Evolutionary conservation across 164 flowering plant genomes (phyloP), one percentile per base, ranked within the genome.

Genomic region (Dillenia suffruticosa): DNA sequence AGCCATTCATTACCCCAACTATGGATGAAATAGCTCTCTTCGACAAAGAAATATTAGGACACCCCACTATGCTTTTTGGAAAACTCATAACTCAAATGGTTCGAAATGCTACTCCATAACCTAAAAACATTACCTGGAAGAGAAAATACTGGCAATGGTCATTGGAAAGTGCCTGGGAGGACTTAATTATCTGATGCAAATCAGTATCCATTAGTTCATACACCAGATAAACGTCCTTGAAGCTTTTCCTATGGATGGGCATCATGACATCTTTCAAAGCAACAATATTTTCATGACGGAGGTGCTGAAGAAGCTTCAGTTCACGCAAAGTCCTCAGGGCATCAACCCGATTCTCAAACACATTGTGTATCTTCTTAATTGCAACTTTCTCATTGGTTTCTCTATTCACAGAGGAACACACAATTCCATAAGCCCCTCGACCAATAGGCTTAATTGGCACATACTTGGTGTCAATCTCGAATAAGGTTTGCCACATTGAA

Each of bases 161-260:
- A 77, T 88, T 90, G 2, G 82, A 59, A 46, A 92, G 91, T 6
- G 86, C 64, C 65, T 92, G 98, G 50, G 95, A 81, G 32, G 98
- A 92, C 77, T 88, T 92, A 53, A 92, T 85, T 68, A 92, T 92
- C 69, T 92, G 95, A 74, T 92, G 94, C 61, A 92, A 69, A 82
- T 92, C 98, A 0, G 98, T 89, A 70, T 92, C 98, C 98, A 92
- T 92, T 58, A 92, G 86, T 70, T 92, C 98, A 68, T 92, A 92
- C 53, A 92, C 98, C 70, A 92, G 61, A 76, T 92, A 92, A 3
- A 92, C 95, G 74, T 92, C 98, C 68, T 85, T 90, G 77, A 89
- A 90, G 64, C 82, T 83, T 58, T 63, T 82, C 75, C 76, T 76
- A 2, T 88, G 86, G 44, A 73, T 70, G 24, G 96, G 96, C 84